These are phyloP conservation scores for Volvox carteri DNA, from an alignment of 163 green algal species.

Conservation along the genomic window DNA sequence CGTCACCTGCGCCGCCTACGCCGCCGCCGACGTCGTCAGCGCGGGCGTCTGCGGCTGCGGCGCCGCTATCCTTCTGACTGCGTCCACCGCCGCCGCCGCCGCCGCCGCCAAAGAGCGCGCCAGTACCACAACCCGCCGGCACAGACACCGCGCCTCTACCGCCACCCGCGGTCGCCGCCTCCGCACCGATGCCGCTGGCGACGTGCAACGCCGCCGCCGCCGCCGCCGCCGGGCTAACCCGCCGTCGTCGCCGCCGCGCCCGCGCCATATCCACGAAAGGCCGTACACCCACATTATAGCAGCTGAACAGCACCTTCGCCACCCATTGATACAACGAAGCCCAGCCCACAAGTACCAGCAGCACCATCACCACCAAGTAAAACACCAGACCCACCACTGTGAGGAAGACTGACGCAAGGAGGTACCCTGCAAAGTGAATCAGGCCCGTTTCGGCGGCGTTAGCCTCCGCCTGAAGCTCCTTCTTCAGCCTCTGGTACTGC, in stretches of 20 bases:
- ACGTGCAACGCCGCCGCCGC: neutral
- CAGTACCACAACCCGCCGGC: neutral
- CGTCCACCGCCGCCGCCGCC: neutral
- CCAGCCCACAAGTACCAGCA: constrained; percentile 35
- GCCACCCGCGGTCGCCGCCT: neutral
- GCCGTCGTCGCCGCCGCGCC: neutral
- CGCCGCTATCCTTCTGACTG: neutral
- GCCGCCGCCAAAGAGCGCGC: neutral
- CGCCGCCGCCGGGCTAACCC: neutral
- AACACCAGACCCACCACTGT: constrained; percentile 1
- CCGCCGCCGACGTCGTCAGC: neutral
- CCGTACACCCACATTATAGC: constrained; percentile 7
- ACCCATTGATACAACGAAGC: constrained; percentile 39
- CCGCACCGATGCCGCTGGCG: neutral
- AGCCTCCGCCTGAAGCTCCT: constrained; percentile 25
- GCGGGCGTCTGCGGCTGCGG: neutral
- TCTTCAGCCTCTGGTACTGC: constrained; percentile 37
- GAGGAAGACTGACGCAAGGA: neutral
- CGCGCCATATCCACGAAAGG: neutral
- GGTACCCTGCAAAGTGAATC: neutral
- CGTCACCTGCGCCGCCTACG: neutral
- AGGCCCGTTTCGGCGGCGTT: neutral
- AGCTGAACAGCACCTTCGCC: constrained; percentile 29
- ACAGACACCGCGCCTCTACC: neutral
- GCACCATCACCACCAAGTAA: neutral